Evolutionary conservation across 768 basidiomycete species (phyloP), one percentile per base, ranked within the genome.

Genomic region (Dioszegia crocea): DNA sequence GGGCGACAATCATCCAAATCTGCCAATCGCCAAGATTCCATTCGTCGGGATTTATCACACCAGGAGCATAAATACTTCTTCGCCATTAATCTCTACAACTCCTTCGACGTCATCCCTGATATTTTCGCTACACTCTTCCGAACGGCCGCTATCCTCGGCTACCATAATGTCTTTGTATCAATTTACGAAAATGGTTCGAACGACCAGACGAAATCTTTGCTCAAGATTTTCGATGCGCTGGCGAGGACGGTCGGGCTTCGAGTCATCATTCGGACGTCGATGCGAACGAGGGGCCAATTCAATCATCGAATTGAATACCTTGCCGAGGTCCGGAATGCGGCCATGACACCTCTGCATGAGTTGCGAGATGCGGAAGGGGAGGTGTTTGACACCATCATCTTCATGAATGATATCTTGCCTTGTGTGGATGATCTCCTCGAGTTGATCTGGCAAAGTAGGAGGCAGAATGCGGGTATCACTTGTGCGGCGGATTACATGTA

Each of bases 301-400:
- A 94, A 94, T 78, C 96, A 99, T 77, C 93, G 96, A 53, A 99
- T 99, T 81, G 96, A 99, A 78, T 99, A 99, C 80, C 86, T 99
- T 52, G 96, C 96, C n/a, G 94, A 99, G 74, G 94, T 99, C n/a
- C 88, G 96, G 60, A 98, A 99, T 76, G 87, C 91, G 26, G 96
- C 96, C 14, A 89, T 99, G 76, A 91, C 89, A 1, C 96, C 96
- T 1, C 81, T 98, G 23, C 88, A 94, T 79, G 96, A 98, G 71
- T 83, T 96, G 36, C 83, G 96, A 39, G 93, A 96, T 74, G 80
- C 86, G 24, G 86, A 92, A 74, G 88, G 88, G 74, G 94, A 98
- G 78, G 87, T 89, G 67, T 99, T 98, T 66, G 94, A 99, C 79
- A 85, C 87, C 36, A 89, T 99, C 80, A 81, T 98, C 60, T 99